Base-by-base conservation (phyloP, 2,329 filamentous ascomycete species). In the Epichloe sylvatica region DNA sequence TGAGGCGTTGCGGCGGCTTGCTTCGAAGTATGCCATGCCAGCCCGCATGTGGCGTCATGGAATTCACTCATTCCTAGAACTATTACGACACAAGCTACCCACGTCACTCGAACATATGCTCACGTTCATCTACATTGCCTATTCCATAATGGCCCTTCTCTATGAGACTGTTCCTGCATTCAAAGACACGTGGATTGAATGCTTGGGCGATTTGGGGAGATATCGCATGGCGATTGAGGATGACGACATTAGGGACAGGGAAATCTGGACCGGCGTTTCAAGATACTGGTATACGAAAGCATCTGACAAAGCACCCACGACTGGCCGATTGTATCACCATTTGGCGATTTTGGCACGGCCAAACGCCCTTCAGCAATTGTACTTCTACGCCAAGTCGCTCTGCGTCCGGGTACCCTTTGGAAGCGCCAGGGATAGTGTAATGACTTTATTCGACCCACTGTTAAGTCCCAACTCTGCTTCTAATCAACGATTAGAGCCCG, bases 11-110 rank as follows among this genome's bases (percentile, higher is more conserved):
- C 74, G 77, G 3, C 71, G 78, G 0, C 65, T 96, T 0, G 83
- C 89, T 0, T 75, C 76, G 0, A 92, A 92, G 53, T 95, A 95
- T 57, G 81, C 81, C 0, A 96, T 97, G 87, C 90, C 91, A 0
- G 88, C 86, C 0, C 73, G 91, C 0, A 92, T 97, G 86, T 97
- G 92, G 92, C 76, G 87, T 0, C 86, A 94, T 57, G 91, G 86
- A 0, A 96, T 97, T 3, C 88, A 94, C 60, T 82, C 80, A 0
- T 92, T 92, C 51, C 71, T 94, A 0, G 87, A 94, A 55, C 63
- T 94, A 0, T 64, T 94, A 0, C 73, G 87, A 0, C 80, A 86
- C 55, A 77, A 82, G 2, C 69, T 95, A 0, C 91, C 90, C 0
- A 74, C 73, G 0, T 89, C 85, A 1, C 67, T 89, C 0, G 90